Conservation (phyloP, 257 asterid species). For the Capsicum baccatum region DNA sequence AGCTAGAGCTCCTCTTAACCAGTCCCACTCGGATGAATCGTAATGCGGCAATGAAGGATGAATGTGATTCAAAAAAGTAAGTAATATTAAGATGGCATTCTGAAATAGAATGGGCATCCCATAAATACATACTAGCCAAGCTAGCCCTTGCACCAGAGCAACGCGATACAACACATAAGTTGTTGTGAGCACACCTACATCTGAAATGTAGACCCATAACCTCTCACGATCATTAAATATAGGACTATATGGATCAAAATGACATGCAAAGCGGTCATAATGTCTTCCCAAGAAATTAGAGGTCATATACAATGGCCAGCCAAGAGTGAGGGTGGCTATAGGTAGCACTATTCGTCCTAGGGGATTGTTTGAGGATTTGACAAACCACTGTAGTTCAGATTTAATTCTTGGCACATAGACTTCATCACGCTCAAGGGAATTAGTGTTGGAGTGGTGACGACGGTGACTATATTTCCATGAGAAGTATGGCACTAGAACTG, state of each 20-base stretch:
- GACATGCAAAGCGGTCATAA: no score
- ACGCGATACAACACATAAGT: no score
- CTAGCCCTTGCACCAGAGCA: no score
- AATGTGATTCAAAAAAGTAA: constrained; percentile 23
- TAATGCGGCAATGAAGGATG: constrained; percentile 28
- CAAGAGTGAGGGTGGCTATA: no score
- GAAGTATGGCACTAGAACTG: no score
- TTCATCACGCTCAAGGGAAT: background rate
- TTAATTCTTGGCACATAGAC: background rate
- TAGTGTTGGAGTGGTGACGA: background rate
- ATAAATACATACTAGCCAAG: background rate
- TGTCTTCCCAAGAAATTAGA: no score
- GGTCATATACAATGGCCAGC: no score
- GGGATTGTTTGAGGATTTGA: constrained; percentile 23
- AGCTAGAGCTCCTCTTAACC: constrained; percentile 31
- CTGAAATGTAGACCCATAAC: no score
- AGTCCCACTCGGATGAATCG: constrained; percentile 28
- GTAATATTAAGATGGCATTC: background rate
- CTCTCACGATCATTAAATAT: no score
- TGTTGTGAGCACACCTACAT: no score
- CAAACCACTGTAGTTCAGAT: background rate
- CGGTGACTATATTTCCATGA: no score
- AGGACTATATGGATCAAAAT: no score
- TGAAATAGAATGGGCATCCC: background rate
- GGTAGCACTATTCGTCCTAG: background rate